Evolutionary conservation across 2,329 filamentous ascomycete genomes (phyloP).

Genomic region (Penicillium vulpinum): DNA sequence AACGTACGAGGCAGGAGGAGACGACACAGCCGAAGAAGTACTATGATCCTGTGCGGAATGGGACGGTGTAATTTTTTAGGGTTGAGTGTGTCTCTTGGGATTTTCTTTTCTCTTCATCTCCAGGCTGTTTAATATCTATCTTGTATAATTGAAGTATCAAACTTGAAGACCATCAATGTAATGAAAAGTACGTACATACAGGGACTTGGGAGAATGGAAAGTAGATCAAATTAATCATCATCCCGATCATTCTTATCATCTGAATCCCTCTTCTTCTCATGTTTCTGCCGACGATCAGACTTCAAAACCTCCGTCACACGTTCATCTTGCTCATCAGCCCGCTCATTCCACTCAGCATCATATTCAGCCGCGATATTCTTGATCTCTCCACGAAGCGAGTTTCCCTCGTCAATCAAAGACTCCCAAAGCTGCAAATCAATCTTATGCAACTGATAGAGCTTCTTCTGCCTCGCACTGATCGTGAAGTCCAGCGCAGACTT

Average conservation of each 20-base stretch:
- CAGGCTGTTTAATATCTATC: conserved; percentile 1
- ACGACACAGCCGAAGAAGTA: conserved; percentile 36
- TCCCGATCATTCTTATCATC: conserved; percentile 29
- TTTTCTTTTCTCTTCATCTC: conserved; percentile 1
- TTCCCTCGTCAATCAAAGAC: conserved; percentile 73
- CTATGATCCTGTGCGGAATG: conserved; percentile 46
- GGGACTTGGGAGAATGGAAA: background rate
- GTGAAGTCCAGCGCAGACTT: conserved; percentile 84
- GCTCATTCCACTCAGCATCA: conserved; percentile 86
- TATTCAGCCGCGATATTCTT: conserved; percentile 80
- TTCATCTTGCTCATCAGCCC: conserved; percentile 67
- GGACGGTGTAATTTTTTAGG: conserved; percentile 21
- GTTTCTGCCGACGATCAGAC: conserved; percentile 48
- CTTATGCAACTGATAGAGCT: conserved; percentile 72
- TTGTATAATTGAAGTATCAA: conserved; percentile 4
- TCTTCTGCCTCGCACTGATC: conserved; percentile 72
- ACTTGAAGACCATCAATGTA: background rate
- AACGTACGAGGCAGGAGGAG: conserved; percentile 26
- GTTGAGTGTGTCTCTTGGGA: background rate
- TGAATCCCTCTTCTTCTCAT: conserved; percentile 30
- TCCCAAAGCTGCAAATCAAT: conserved; percentile 81
- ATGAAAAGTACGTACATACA: conserved; percentile 6
- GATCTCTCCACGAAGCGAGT: conserved; percentile 74
- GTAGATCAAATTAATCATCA: conserved; percentile 23
- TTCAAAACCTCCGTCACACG: conserved; percentile 55